These are phyloP conservation scores for Podaxis sp. DNA, from an alignment of 768 basidiomycete species.

Conservation along the genomic window DNA sequence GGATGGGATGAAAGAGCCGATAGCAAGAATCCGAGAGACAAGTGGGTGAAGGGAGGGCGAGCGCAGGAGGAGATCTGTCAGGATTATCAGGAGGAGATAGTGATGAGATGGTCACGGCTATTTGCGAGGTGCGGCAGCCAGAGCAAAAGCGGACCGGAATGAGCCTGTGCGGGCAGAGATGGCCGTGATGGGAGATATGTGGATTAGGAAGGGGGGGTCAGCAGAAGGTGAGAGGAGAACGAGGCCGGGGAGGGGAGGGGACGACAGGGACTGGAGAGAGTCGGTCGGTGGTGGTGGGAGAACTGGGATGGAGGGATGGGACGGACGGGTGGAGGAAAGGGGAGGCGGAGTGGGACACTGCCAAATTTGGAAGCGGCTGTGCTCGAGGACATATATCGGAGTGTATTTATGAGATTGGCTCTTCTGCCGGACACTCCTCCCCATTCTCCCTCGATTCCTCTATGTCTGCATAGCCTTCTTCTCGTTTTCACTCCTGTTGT, in stretches of 20 bases:
- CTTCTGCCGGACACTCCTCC: slow-evolving; percentile 12
- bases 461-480: slow-evolving; percentile 21
- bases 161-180: slow-evolving; percentile 19
- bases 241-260: neutral
- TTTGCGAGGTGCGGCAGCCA: slow-evolving; percentile 4
- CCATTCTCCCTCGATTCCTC: slow-evolving; percentile 14
- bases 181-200: slow-evolving; percentile 26
- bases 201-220: neutral
- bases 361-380: slow-evolving; percentile 14
- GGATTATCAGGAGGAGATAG: slow-evolving; percentile 10
- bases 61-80: neutral
- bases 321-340: neutral
- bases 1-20: slow-evolving; percentile 7
- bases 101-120: slow-evolving; percentile 9
- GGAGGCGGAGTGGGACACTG: neutral
- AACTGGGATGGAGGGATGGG: neutral
- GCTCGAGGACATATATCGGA: slow-evolving; percentile 16
- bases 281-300: neutral
- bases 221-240: neutral
- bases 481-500: slow-evolving; percentile 12
- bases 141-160: slow-evolving; percentile 6
- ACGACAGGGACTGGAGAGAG: neutral
- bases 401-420: slow-evolving; percentile 13
- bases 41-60: neutral
- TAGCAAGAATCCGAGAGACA: neutral